Conservation (phyloP, 495 filamentous ascomycete genomes). For the Aspergillus haitiensis region DNA sequence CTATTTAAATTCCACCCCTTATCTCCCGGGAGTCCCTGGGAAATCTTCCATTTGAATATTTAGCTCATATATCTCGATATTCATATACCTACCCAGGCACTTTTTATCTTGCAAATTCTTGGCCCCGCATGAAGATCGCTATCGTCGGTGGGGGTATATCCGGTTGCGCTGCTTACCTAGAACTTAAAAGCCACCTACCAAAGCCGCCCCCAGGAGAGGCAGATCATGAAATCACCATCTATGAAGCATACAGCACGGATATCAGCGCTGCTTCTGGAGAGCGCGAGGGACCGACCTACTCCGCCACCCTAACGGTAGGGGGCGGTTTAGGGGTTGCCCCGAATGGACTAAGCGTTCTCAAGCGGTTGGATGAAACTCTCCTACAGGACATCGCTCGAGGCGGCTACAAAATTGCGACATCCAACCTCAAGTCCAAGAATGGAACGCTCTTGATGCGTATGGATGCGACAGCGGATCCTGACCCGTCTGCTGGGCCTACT, state of each 20-base stretch:
- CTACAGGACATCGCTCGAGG: slow-evolving; percentile 34
- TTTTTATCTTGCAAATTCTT: no score
- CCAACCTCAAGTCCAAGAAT: slow-evolving; percentile 39
- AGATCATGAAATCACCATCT: slow-evolving; percentile 38
- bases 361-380: slow-evolving; percentile 39
- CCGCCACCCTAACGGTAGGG: slow-evolving; percentile 45
- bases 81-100: no score
- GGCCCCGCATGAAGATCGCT: slow-evolving; percentile 50
- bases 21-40: no score
- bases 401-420: slow-evolving; percentile 40
- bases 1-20: no score
- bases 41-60: no score
- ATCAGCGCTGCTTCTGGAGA: slow-evolving; percentile 26
- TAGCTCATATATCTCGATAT: no score
- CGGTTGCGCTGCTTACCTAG: slow-evolving; percentile 50
- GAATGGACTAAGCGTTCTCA: slow-evolving; percentile 51
- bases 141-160: slow-evolving; percentile 55
- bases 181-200: slow-evolving; percentile 50
- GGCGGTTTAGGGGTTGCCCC: slow-evolving; percentile 51
- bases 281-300: slow-evolving; percentile 21
- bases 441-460: slow-evolving; percentile 35
- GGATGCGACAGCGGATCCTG: slow-evolving; percentile 15
- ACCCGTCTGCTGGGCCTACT: background rate
- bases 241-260: slow-evolving; percentile 39
- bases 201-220: slow-evolving; percentile 17